Conservation (phyloP, 176 grass and related monocot genomes). For the Carex parvula region DNA sequence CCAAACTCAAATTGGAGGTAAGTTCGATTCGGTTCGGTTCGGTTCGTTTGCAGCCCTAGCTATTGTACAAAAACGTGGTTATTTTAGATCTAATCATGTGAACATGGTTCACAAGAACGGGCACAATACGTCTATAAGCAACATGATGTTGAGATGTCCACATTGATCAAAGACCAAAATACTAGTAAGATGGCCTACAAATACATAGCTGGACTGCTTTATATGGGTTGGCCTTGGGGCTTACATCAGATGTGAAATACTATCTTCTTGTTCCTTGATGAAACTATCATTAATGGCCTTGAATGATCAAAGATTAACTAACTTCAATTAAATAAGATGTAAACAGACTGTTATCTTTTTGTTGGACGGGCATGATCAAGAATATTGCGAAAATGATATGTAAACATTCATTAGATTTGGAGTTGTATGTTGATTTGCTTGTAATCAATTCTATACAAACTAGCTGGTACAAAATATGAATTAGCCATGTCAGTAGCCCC, state of each 20-base stretch:
- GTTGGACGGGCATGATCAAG: not conserved
- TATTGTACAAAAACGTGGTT: not conserved
- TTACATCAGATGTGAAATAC: slow-evolving; percentile 15
- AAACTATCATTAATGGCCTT: slow-evolving; percentile 4
- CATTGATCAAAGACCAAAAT: not conserved
- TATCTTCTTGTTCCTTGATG: not conserved
- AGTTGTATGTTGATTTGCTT: slow-evolving; percentile 9
- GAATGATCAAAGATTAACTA: not conserved
- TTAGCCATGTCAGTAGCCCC: not conserved
- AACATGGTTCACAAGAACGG: not conserved
- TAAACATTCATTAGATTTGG: not conserved
- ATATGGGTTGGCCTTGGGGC: not conserved
- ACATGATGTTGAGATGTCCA: not conserved
- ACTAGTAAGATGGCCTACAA: not conserved
- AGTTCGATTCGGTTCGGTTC: too few species aligned
- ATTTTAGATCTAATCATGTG: not conserved
- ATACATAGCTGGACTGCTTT: not conserved
- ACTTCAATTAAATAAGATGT: not conserved
- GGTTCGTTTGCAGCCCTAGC: not conserved
- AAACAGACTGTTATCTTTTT: not conserved
- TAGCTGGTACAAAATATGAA: slow-evolving; percentile 1
- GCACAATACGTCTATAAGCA: not conserved
- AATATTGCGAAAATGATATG: not conserved
- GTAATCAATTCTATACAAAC: not conserved
- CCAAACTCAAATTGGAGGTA: too few species aligned